Base-by-base conservation (phyloP, 306 rosid genomes). In the Citrullus mucosospermus region DNA sequence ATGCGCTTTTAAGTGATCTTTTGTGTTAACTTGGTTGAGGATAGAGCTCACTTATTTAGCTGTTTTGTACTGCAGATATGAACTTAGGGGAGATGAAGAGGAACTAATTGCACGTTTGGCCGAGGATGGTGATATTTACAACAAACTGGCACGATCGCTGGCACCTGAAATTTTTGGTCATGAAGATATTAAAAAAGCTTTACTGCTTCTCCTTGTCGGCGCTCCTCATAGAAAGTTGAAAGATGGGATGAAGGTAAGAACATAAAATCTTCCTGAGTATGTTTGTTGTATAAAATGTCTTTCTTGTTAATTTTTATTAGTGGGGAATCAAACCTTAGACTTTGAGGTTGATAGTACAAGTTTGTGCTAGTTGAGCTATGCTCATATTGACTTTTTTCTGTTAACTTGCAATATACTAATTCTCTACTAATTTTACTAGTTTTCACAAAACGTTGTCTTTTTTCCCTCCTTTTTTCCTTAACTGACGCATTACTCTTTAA, bases 101-200 rank as follows among this genome's bases (percentile, higher is more conserved):
- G 91, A 86, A 68, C 93, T 84, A 71, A 91, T 92, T 79, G 78
- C 82, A 72, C 89, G 85, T 67, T 85, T 96, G 82, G 92, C 97
- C 59, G 93, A 88, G 79, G 97, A 92, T 82, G 97, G 99, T 17
- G 97, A 92, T 82, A 96, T 92, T 85, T 96, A 96, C 80, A 87
- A 91, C 80, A 96, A 91, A 81, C 82, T 96, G 84, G 76, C 98
- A 69, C 86, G 91, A 20, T 96, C 99, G 16, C 80, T 96, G 77
- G 99, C 99, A 81, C 99, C 99, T 88, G 99, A 96, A 86, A 92
- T 96, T 82, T 96, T 87, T 79, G 98, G 99, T 80, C 98, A 92
- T 79, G 99, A 91, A 76, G 99, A 96, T 87, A 88, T 92, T 22
- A 96, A 96, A 80, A 96, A 92, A 80, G 99, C 96, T 62, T 75